Conservation (phyloP, 768 basidiomycete genomes). For the Steccherinum ochraceum region DNA sequence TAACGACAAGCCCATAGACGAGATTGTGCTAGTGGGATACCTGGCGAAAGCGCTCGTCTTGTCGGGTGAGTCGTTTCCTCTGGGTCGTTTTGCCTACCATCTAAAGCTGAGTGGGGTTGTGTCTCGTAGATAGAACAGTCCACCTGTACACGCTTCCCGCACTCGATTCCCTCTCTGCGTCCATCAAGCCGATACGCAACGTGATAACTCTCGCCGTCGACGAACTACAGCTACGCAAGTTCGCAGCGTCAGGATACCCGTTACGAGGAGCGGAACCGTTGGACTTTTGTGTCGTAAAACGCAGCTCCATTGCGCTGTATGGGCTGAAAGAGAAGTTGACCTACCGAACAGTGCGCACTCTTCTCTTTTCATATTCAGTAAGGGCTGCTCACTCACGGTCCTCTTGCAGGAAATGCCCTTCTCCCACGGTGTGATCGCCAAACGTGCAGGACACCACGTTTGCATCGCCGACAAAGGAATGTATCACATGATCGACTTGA, state of each 20-base stretch:
- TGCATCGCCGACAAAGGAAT: slow-evolving; percentile 68
- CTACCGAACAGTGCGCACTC: slow-evolving; percentile 49
- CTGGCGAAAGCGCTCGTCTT: slow-evolving; percentile 70
- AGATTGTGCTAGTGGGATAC: slow-evolving; percentile 73
- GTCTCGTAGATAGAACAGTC: slow-evolving; percentile 47
- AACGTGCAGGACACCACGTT: slow-evolving; percentile 54
- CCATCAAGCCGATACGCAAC: slow-evolving; percentile 74
- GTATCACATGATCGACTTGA: slow-evolving; percentile 79
- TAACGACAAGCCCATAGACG: slow-evolving; percentile 66
- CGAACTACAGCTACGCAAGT: slow-evolving; percentile 57
- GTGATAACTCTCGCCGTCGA: slow-evolving; percentile 80
- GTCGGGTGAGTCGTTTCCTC: slow-evolving; percentile 67
- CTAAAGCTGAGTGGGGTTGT: neutral
- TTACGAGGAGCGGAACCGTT: slow-evolving; percentile 40
- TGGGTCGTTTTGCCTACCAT: slow-evolving; percentile 3
- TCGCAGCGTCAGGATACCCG: slow-evolving; percentile 31
- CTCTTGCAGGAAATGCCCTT: slow-evolving; percentile 62
- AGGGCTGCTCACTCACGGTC: neutral
- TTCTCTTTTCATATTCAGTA: neutral
- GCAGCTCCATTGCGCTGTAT: slow-evolving; percentile 55
- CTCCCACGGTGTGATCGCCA: slow-evolving; percentile 49
- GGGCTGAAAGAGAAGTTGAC: slow-evolving; percentile 57
- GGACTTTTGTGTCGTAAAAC: slow-evolving; percentile 71
- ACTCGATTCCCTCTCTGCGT: slow-evolving; percentile 61
- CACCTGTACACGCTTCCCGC: slow-evolving; percentile 79